These are phyloP conservation scores for Saturnispora galanensis DNA, from an alignment of 805 yeast species.

Conservation along the genomic window DNA sequence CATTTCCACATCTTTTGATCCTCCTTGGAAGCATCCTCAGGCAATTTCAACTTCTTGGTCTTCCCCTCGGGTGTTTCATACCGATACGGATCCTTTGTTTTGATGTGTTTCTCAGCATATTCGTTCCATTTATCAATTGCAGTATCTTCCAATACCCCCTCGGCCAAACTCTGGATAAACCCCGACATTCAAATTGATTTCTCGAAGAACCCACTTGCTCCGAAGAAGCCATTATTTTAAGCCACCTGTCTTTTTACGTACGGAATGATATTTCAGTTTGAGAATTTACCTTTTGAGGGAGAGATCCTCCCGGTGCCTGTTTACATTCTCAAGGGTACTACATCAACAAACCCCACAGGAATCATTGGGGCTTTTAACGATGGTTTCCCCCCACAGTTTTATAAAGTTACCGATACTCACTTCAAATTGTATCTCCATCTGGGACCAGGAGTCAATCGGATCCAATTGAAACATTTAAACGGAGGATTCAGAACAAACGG, in stretches of 20 bases:
- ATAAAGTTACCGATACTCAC: slow-evolving; percentile 56
- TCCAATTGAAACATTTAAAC: slow-evolving; percentile 40
- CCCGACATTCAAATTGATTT: slow-evolving; percentile 4
- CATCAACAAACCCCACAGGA: slow-evolving; percentile 24
- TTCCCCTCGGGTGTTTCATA: slow-evolving; percentile 42
- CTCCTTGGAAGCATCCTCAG: slow-evolving; percentile 43
- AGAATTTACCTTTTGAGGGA: slow-evolving; percentile 24
- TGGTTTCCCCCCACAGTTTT: slow-evolving; percentile 56
- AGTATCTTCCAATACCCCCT: slow-evolving; percentile 10
- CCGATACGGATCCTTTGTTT: slow-evolving; percentile 58
- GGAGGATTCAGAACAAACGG: slow-evolving; percentile 29
- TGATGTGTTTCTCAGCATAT: slow-evolving; percentile 53
- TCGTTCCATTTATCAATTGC: slow-evolving; percentile 51
- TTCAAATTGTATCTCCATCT: slow-evolving; percentile 68
- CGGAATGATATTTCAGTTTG: slow-evolving; percentile 24
- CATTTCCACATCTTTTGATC: slow-evolving; percentile 64
- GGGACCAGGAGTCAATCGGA: slow-evolving; percentile 49
- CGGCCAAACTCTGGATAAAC: slow-evolving; percentile 11
- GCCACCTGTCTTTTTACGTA: background rate
- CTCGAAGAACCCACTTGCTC: background rate
- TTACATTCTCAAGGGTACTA: slow-evolving; percentile 39
- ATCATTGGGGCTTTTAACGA: slow-evolving; percentile 34
- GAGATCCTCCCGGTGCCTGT: slow-evolving; percentile 37
- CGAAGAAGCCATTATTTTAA: background rate
- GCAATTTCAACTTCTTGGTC: slow-evolving; percentile 48